phyloP scores from a whole-genome alignment of 768 basidiomycete species.

The Rhizopogon rudus region DNA sequence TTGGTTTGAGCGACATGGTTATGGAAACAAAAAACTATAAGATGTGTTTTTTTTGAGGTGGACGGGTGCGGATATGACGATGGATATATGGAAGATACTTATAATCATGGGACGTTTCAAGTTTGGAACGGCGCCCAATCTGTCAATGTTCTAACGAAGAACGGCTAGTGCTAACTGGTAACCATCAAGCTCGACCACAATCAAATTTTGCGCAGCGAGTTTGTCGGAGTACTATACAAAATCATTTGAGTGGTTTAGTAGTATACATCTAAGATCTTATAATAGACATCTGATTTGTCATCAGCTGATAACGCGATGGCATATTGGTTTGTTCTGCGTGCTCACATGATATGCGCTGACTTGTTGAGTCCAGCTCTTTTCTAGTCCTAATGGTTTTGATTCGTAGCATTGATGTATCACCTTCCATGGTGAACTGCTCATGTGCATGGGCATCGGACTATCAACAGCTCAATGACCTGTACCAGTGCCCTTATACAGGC shows the following conservation, averaged over 20 bases:
- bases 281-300: too few relatives aligned
- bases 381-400: slow-evolving; percentile 48
- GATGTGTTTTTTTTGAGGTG: background rate
- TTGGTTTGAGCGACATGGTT: slow-evolving; percentile 11
- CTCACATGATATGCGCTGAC: background rate
- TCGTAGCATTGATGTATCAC: slow-evolving; percentile 49
- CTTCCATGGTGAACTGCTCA: slow-evolving; percentile 72
- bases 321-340: background rate
- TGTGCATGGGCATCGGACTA: slow-evolving; percentile 78
- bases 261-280: too few relatives aligned
- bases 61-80: background rate
- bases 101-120: background rate
- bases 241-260: too few relatives aligned
- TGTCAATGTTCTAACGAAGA: too few relatives aligned
- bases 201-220: too few relatives aligned
- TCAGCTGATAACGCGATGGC: background rate
- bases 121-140: too few relatives aligned
- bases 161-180: too few relatives aligned
- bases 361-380: background rate
- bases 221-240: too few relatives aligned
- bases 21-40: background rate
- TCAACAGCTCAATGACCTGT: slow-evolving; percentile 59
- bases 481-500: slow-evolving; percentile 62
- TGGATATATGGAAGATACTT: background rate
- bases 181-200: too few relatives aligned